Evolutionary conservation across 2,329 filamentous ascomycete genomes (phyloP), one percentile per base, ranked within the genome.

Genomic region (Clarireedia homoeocarpa): DNA sequence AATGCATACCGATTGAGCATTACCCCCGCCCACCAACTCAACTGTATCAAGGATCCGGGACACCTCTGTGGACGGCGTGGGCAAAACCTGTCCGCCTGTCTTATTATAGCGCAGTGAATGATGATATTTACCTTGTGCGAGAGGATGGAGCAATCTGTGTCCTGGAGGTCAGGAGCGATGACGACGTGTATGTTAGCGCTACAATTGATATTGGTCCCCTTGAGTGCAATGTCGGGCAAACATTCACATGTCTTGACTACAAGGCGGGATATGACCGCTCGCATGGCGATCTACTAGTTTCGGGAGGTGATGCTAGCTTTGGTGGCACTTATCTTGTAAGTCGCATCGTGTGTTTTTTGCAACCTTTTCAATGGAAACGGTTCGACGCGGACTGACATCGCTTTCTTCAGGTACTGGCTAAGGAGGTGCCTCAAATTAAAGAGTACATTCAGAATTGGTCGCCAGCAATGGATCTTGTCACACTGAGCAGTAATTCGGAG

Each of bases 81-180:
- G 83, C 89, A 27, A 82, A 89, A 58, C 88, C 91, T 2, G 79
- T 83, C 58, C 84, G 92, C 6, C 79, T 50, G 6, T 55, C 83
- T 24, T 78, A 78, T 58, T 86, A 85, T 62, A 80, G 80, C 52
- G 74, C 79, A 53, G 77, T 75, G 17, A 83, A 84, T 38, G 94
- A 97, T 66, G 83, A 86, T 58, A 83, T 97, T 49, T 96, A 94
- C 66, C 74, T 99, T 15, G 88, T 87, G 10, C 83, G 91, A 54
- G 92, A 97, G 71, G 92, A 97, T 67, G 94, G 94, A 3, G 75
- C 85, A 49, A 78, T 96, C 9, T 80, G 85, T 53, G 88, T 86
- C 61, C 71, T 92, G 4, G 84, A 90, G 62, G 82, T 89, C 57
- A 80, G 81, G 45, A 77, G 77, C 34, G 69, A 74, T 49, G 71